Evolutionary conservation across 805 yeast species (phyloP).

Genomic region (Metschnikowia koreensis): DNA sequence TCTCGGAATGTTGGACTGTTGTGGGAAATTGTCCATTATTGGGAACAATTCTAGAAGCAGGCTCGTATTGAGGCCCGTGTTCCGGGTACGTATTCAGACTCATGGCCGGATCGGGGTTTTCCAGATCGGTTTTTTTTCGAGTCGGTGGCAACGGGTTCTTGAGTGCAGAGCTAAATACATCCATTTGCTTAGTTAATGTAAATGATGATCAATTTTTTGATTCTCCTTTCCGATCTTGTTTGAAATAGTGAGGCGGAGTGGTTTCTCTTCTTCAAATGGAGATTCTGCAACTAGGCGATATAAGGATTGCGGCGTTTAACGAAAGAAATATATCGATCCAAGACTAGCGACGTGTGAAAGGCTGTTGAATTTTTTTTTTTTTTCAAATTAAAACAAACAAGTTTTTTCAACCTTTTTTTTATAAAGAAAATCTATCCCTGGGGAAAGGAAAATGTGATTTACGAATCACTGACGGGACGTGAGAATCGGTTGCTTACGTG

Average conservation of each 20-base stretch:
- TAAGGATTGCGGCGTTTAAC: background rate
- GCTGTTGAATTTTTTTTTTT: too few species aligned
- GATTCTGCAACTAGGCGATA: background rate
- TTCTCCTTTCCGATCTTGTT: background rate
- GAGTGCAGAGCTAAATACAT: slow-evolving; percentile 29
- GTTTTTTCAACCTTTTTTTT: background rate
- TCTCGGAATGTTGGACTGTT: background rate
- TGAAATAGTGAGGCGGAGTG: too few species aligned
- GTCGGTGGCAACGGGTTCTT: slow-evolving; percentile 39
- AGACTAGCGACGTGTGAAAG: background rate
- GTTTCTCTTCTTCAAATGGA: background rate
- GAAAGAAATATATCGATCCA: background rate
- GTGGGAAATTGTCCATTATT: background rate
- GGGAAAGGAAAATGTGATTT: slow-evolving; percentile 4
- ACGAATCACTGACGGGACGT: slow-evolving; percentile 3
- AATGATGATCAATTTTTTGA: background rate
- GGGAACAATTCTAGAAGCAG: background rate
- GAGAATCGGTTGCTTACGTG: slow-evolving; percentile 5
- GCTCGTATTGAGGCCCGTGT: background rate
- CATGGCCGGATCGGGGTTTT: slow-evolving; percentile 1
- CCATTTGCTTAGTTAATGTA: slow-evolving; percentile 12
- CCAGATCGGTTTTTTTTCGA: slow-evolving; percentile 16
- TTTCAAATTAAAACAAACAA: background rate
- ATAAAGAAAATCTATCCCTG: background rate
- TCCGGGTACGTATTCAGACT: slow-evolving; percentile 1